Evolutionary conservation across 495 filamentous ascomycete genomes (phyloP).

Genomic region (Lentithecium fluviatile): DNA sequence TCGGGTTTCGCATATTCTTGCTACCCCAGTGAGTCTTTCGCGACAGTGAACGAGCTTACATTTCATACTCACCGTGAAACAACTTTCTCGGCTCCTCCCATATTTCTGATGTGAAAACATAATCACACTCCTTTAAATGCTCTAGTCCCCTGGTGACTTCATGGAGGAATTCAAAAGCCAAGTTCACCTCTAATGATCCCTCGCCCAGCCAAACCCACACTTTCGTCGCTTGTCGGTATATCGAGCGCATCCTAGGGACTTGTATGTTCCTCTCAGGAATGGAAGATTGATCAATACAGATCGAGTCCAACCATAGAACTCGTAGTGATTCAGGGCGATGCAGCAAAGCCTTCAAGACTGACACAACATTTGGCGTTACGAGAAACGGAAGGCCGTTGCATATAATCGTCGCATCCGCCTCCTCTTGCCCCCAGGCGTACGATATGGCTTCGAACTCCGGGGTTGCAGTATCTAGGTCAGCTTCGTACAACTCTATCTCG

Average conservation of each 20-base stretch:
- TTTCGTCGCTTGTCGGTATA: not conserved
- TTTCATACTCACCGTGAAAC: no score
- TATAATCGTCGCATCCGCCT: not conserved
- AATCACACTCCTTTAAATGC: no score
- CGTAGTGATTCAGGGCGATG: not conserved
- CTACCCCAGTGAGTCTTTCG: no score
- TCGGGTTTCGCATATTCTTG: not conserved
- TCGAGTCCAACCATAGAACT: slow-evolving; percentile 2
- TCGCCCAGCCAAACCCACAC: not conserved
- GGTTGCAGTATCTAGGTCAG: not conserved
- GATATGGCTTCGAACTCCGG: not conserved
- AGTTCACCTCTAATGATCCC: not conserved
- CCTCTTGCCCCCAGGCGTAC: not conserved
- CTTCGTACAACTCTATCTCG: no score
- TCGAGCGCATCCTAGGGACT: not conserved
- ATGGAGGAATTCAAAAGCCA: no score
- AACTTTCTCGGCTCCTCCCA: no score
- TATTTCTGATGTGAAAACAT: no score
- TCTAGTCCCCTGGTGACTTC: no score
- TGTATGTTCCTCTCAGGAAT: not conserved
- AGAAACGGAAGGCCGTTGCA: not conserved
- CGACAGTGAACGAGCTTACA: no score
- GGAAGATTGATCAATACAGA: not conserved
- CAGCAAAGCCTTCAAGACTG: not conserved
- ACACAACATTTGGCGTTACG: no score